Evolutionary conservation across 176 grass and related monocot species (phyloP), one percentile per base, ranked within the genome.

Genomic region (Aechmea fasciata): DNA sequence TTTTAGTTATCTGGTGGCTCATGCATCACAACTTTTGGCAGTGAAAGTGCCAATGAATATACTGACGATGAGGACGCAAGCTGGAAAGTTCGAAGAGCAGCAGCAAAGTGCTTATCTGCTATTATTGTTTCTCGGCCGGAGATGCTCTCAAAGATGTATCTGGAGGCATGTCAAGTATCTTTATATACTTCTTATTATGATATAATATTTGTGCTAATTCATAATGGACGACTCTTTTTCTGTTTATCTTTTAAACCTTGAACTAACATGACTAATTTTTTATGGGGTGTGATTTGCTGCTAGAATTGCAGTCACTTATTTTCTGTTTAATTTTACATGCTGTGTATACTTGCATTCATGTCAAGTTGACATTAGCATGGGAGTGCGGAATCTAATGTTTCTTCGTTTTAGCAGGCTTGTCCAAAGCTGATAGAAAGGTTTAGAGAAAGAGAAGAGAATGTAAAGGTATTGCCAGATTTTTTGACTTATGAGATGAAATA

Each of bases 31-130:
- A 74, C 68, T 87, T 77, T 47, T 48, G 19, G 9, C 77, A 99
- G 94, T 71, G 89, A 99, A 77, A 93, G 94, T 84, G 94, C 82
- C 3, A 83, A 99, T 71, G 94, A 99, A 75, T 99, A 99, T 61
- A 99, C 94, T 33, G 94, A 99, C 69, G 94, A 99, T 82, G 94
- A 99, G 84, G 90, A 99, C 77, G 90, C 82, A 50, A 99, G 94
- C 72, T 93, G 94, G 94, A 99, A 99, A 82, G 90, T 99, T 70
- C 87, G 89, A 57, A 92, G 94, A 79, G 89, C 94, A 70, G 82
- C 94, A 66, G 90, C 90, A 0, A 99, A 99, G 74, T 99, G 94
- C 79, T 80, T 93, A 54, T 78, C 87, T 64, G 89, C 94, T 72
- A 90, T 99, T 83, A 99, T 99, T 75, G 77, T 93, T 57, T 93